phyloP scores from a whole-genome alignment of 192 early-diverging fungal genomes.

The Pecoramyces ruminantium region DNA sequence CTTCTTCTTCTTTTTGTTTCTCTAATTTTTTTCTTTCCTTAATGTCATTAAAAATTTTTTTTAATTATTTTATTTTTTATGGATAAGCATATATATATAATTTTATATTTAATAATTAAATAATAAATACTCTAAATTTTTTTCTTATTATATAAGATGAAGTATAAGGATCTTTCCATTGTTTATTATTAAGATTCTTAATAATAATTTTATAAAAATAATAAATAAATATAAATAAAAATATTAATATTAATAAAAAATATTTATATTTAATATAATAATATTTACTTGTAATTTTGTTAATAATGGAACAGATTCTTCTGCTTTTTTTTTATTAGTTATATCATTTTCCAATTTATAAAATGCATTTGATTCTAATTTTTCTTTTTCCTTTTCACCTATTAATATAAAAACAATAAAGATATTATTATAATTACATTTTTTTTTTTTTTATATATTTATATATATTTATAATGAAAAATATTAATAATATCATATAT shows the following conservation, averaged over 20 bases:
- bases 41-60: no score
- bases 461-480: no score
- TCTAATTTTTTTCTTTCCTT: slow-evolving; percentile 38
- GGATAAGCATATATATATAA: no score
- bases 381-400: slow-evolving; percentile 27
- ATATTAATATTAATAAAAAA: background rate
- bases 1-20: slow-evolving; percentile 22
- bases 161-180: slow-evolving; percentile 67
- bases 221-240: no score
- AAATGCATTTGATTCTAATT: slow-evolving; percentile 17
- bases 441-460: no score
- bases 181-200: slow-evolving; percentile 34
- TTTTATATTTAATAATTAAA: background rate
- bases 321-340: slow-evolving; percentile 25
- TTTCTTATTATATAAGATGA: slow-evolving; percentile 51
- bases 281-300: slow-evolving; percentile 29
- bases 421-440: no score
- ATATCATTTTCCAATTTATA: slow-evolving; percentile 42
- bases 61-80: no score
- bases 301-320: slow-evolving; percentile 25
- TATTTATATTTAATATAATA: background rate
- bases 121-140: slow-evolving; percentile 34
- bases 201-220: no score
- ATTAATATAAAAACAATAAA: no score
- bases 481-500: no score